A percentile compares a stretch with the other conserved stretches of the same genome.
Conservation (phyloP, 257 asterid genomes). For the Solanum lycopersicoides region DNA sequence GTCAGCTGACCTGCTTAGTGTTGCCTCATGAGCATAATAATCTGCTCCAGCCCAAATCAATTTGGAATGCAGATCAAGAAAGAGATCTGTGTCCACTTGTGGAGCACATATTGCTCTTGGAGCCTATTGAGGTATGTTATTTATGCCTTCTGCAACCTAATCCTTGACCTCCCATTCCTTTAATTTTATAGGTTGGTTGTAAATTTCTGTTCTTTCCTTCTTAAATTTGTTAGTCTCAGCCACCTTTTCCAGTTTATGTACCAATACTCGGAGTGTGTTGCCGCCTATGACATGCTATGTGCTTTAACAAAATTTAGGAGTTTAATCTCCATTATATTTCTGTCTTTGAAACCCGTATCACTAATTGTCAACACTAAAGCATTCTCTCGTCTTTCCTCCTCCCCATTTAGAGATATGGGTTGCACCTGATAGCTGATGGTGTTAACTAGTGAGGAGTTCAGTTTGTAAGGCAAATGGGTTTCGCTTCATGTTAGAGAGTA, state of each 20-base stretch:
- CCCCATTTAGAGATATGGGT: not conserved
- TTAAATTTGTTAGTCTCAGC: not conserved
- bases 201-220: not conserved
- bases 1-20: conserved; percentile 85
- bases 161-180: not conserved
- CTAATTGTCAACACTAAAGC: not conserved
- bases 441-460: not conserved
- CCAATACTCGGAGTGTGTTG: not conserved
- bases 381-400: not conserved
- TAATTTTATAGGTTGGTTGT: not conserved
- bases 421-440: not conserved
- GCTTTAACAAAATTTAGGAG: not conserved
- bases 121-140: conserved; percentile 71
- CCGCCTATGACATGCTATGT: not conserved
- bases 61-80: conserved; percentile 74
- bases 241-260: not conserved
- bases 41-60: conserved; percentile 66
- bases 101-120: conserved; percentile 74
- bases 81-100: conserved; percentile 56
- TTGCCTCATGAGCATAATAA: conserved; percentile 59
- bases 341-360: not conserved
- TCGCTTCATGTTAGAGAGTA: not conserved
- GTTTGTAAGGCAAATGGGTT: not conserved
- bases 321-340: not conserved
- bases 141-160: not conserved